Evolutionary conservation across 768 basidiomycete species (phyloP).

Genomic region (Macrolepiota dolichaula): DNA sequence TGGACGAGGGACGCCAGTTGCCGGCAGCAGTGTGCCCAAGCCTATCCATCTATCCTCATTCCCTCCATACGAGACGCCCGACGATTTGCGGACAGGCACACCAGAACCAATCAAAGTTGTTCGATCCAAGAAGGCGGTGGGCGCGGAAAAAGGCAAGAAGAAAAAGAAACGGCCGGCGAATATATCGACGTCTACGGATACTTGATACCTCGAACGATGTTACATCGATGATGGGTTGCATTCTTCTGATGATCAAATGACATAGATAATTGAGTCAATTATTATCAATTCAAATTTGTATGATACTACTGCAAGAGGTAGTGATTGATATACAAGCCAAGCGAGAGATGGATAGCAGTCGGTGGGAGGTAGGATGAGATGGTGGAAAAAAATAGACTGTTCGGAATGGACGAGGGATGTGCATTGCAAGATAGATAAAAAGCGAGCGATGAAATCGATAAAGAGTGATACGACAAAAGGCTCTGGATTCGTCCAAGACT

Average conservation of each 20-base stretch:
- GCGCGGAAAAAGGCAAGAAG: slow-evolving; percentile 43
- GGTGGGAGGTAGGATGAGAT: slow-evolving; percentile 11
- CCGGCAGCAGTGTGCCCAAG: slow-evolving; percentile 20
- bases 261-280: neutral
- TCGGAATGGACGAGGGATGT: slow-evolving; percentile 1
- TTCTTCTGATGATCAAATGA: neutral
- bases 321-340: slow-evolving; percentile 7
- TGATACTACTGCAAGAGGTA: slow-evolving; percentile 15
- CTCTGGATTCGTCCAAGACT: slow-evolving; percentile 1
- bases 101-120: slow-evolving; percentile 76
- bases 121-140: slow-evolving; percentile 55
- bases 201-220: neutral
- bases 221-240: neutral
- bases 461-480: neutral
- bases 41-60: slow-evolving; percentile 38
- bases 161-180: slow-evolving; percentile 45
- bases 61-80: slow-evolving; percentile 51
- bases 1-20: slow-evolving; percentile 15
- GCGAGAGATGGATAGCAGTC: slow-evolving; percentile 2
- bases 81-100: slow-evolving; percentile 45
- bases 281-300: slow-evolving; percentile 12
- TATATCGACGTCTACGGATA: slow-evolving; percentile 14
- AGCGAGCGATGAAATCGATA: slow-evolving; percentile 16
- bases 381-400: neutral
- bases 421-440: slow-evolving; percentile 23